Percentiles rank a stretch among this genome's conserved stretches.
phyloP scores from a whole-genome alignment of 2,329 filamentous ascomycete genomes.

The Raffaelea albimanens region DNA sequence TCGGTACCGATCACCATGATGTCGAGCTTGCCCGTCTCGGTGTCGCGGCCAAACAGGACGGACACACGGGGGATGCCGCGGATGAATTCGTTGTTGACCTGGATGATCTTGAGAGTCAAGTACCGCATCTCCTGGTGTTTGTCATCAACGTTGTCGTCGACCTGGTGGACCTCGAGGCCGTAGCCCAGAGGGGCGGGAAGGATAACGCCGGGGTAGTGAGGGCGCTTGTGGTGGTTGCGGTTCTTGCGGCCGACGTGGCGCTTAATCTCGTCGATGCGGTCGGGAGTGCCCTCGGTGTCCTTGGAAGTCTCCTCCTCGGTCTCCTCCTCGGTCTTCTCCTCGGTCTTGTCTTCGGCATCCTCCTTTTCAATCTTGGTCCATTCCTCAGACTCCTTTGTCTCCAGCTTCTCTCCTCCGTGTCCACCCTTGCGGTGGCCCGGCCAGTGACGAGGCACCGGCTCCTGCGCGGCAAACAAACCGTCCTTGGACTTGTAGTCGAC shows the following conservation, averaged over 20 bases:
- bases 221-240: constrained; percentile 6
- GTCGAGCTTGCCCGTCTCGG: constrained; percentile 38
- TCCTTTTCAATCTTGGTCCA: not conserved
- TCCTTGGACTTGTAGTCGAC: constrained; percentile 34
- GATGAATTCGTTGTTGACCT: constrained; percentile 48
- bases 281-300: not conserved
- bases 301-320: not conserved
- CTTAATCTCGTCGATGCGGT: not conserved
- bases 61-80: constrained; percentile 45
- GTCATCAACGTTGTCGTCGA: constrained; percentile 39
- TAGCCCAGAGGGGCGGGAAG: constrained; percentile 36
- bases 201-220: constrained; percentile 2
- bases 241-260: not conserved
- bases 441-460: constrained; percentile 36
- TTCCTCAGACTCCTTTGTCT: constrained; percentile 11
- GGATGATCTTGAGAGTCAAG: constrained; percentile 49
- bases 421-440: constrained; percentile 22
- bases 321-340: not conserved
- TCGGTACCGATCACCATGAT: constrained; percentile 38
- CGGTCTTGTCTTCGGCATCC: not conserved
- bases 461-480: constrained; percentile 1
- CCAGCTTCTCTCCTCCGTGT: not conserved
- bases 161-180: constrained; percentile 31
- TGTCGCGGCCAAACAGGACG: constrained; percentile 52
- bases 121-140: constrained; percentile 42